Percentiles rank a stretch among this genome's conserved stretches.
Conservation (phyloP, 2,329 filamentous ascomycete species). For the Cercospora janseana region DNA sequence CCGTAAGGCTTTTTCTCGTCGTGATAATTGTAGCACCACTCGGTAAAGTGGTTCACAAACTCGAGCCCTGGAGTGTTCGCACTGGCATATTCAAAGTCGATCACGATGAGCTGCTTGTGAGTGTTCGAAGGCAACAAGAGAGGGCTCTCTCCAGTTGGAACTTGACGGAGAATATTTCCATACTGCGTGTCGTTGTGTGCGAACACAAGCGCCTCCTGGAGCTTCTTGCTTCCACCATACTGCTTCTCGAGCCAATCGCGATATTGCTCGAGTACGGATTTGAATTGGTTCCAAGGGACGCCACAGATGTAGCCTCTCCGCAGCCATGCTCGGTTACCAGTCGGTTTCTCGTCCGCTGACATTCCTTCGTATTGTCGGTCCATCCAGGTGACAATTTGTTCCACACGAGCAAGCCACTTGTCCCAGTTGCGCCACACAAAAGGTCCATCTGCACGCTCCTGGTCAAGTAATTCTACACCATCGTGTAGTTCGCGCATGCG, state of each 20-base stretch:
- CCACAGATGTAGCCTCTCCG: constrained; percentile 77
- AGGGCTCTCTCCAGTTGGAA: constrained; percentile 71
- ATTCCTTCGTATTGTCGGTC: constrained; percentile 58
- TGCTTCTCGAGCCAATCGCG: constrained; percentile 68
- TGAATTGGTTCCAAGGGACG: constrained; percentile 77
- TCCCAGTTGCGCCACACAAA: constrained; percentile 94
- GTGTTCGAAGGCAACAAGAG: constrained; percentile 85
- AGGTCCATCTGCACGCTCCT: constrained; percentile 75
- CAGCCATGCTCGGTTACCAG: constrained; percentile 59
- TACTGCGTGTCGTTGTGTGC: constrained; percentile 99
- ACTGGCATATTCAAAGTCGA: constrained; percentile 96
- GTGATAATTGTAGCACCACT: constrained; percentile 99
- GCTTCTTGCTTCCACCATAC: constrained; percentile 64
- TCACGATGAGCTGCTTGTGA: constrained; percentile 94
- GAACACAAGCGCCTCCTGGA: constrained; percentile 80
- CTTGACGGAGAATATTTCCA: constrained; percentile 85
- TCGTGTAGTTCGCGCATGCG: constrained; percentile 95
- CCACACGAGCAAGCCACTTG: constrained; percentile 73
- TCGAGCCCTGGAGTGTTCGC: constrained; percentile 84
- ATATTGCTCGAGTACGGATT: constrained; percentile 71
- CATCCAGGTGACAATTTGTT: constrained; percentile 58
- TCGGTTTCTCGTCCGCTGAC: constrained; percentile 43
- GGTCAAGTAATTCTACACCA: constrained; percentile 78
- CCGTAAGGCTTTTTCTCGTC: constrained; percentile 59
- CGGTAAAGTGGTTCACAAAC: constrained; percentile 96